A percentile compares a stretch with the other conserved stretches of the same genome.
phyloP scores from a whole-genome alignment of 106 monocot species.

The Phalaenopsis aphrodite region DNA sequence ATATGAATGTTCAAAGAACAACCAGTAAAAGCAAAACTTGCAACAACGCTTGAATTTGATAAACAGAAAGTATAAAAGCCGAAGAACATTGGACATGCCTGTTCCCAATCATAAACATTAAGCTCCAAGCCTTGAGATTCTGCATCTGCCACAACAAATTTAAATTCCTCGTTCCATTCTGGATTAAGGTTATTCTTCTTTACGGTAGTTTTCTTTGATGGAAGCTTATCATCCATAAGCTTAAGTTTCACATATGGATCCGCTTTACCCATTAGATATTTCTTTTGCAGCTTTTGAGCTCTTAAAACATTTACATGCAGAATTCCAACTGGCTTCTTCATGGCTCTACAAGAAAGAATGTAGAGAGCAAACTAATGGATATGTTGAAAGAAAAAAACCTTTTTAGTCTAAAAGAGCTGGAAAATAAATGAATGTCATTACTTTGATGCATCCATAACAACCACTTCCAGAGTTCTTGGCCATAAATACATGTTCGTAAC shows the following conservation, averaged over 20 bases:
- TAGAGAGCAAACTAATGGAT: background rate
- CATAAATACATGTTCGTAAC: conserved; percentile 88
- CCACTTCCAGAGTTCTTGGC: conserved; percentile 82
- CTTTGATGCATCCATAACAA: conserved; percentile 76
- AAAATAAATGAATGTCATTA: conserved; percentile 13
- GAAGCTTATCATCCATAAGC: conserved; percentile 70
- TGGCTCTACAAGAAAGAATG: conserved; percentile 34
- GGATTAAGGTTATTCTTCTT: conserved; percentile 79
- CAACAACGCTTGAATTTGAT: background rate
- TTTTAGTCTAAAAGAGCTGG: background rate
- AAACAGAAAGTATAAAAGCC: background rate
- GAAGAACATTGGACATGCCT: conserved; percentile 26
- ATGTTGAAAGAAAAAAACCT: background rate
- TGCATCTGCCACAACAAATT: conserved; percentile 72
- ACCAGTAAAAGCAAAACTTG: background rate
- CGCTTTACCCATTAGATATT: conserved; percentile 82
- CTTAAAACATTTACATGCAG: conserved; percentile 66
- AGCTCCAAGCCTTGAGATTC: conserved; percentile 73
- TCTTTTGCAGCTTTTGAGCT: conserved; percentile 63
- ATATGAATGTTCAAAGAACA: background rate
- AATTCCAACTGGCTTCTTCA: conserved; percentile 77
- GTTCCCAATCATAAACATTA: conserved; percentile 85
- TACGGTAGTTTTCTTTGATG: conserved; percentile 76
- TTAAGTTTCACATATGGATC: conserved; percentile 89
- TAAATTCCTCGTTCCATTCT: conserved; percentile 97